Percentiles rank a stretch among this genome's conserved stretches.
These are phyloP conservation scores for Aspergillus indologenus DNA, from an alignment of 495 filamentous ascomycete species.

Conservation along the genomic window DNA sequence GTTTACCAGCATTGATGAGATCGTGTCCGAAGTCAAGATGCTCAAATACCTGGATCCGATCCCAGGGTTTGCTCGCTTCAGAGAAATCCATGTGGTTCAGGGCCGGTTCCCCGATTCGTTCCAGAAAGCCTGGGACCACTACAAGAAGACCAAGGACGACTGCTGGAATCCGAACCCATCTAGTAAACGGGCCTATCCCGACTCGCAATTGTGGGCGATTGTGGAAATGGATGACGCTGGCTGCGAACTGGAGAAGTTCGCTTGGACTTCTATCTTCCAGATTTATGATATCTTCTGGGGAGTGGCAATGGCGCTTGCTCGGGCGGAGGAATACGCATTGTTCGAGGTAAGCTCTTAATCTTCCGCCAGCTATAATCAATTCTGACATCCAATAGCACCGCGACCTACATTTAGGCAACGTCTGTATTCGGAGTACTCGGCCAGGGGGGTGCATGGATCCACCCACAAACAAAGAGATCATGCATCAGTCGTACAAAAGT, in stretches of 20 bases:
- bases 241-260: constrained; percentile 64
- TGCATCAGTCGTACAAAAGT: constrained; percentile 28
- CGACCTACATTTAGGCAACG: constrained; percentile 84
- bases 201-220: constrained; percentile 72
- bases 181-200: constrained; percentile 54
- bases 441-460: constrained; percentile 33
- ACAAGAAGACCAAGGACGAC: constrained; percentile 57
- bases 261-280: constrained; percentile 52
- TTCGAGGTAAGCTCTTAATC: constrained; percentile 60
- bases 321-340: constrained; percentile 65
- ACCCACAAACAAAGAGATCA: constrained; percentile 31
- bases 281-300: constrained; percentile 87
- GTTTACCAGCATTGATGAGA: constrained; percentile 50
- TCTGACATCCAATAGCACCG: constrained; percentile 56
- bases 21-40: constrained; percentile 67
- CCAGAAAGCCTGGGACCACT: constrained; percentile 62
- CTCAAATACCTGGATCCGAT: constrained; percentile 73
- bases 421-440: constrained; percentile 63
- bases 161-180: constrained; percentile 64
- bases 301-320: constrained; percentile 69
- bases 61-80: constrained; percentile 90
- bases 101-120: constrained; percentile 64
- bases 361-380: background rate
- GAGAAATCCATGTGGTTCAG: constrained; percentile 69
- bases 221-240: constrained; percentile 89